Percentiles rank a stretch among this genome's conserved stretches.
phyloP scores from a whole-genome alignment of 345 rosid species.

The Populus tremula region DNA sequence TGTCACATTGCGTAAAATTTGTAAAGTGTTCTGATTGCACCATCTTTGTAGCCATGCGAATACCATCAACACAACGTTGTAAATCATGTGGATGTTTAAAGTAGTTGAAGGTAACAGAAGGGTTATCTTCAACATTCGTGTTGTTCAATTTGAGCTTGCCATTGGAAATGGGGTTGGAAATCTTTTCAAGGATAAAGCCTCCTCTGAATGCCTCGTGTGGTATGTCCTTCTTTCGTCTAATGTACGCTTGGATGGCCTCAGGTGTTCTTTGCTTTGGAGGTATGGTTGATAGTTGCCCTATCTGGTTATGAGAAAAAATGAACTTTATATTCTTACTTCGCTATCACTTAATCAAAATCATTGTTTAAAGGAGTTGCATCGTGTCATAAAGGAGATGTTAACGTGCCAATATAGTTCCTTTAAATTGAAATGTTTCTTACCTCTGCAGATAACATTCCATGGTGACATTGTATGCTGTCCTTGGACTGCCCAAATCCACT shows the following conservation, averaged over 20 bases:
- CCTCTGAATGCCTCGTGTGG: slow-evolving; percentile 84
- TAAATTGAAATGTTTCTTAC: slow-evolving; percentile 33
- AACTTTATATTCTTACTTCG: not conserved
- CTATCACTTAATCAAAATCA: not conserved
- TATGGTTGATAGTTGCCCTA: slow-evolving; percentile 68
- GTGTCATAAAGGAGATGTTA: not conserved
- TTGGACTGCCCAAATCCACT: slow-evolving; percentile 78
- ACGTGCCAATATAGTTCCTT: not conserved
- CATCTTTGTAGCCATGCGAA: slow-evolving; percentile 55
- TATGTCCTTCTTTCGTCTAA: slow-evolving; percentile 45
- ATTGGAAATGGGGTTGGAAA: slow-evolving; percentile 60
- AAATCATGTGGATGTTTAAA: slow-evolving; percentile 76
- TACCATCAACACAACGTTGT: slow-evolving; percentile 63
- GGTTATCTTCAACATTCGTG: slow-evolving; percentile 76
- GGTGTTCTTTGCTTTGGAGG: slow-evolving; percentile 69
- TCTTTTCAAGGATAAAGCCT: slow-evolving; percentile 90
- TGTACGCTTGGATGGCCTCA: slow-evolving; percentile 58
- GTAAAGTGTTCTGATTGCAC: slow-evolving; percentile 62
- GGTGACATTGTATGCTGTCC: slow-evolving; percentile 74
- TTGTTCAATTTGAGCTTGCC: slow-evolving; percentile 67
- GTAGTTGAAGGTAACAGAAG: slow-evolving; percentile 86
- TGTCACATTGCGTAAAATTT: slow-evolving; percentile 53
- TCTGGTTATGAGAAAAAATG: not conserved
- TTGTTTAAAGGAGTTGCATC: not conserved
- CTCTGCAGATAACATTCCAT: slow-evolving; percentile 81